A percentile compares a stretch with the other conserved stretches of the same genome.
Evolutionary conservation across 352 stramenopile genomes (phyloP).

Genomic region (Halophytophthora polymorphica): DNA sequence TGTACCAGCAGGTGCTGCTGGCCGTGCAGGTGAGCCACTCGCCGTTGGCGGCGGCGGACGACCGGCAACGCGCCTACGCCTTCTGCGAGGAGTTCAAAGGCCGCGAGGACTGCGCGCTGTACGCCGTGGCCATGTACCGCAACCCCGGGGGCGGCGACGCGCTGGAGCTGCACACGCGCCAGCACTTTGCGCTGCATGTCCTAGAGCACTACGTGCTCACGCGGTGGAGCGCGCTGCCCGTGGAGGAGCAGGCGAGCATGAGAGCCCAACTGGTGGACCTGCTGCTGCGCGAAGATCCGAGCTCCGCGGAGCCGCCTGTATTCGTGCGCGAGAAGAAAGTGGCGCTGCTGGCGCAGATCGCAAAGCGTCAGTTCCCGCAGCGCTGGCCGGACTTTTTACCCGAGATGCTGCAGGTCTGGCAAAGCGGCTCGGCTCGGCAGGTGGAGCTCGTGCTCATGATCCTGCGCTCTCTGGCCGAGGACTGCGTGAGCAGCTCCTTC

Average conservation of each 20-base stretch:
- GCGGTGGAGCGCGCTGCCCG: constrained; percentile 44
- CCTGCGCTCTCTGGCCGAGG: constrained; percentile 68
- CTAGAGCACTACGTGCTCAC: constrained; percentile 69
- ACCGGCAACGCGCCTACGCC: constrained; percentile 57
- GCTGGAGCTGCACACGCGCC: constrained; percentile 45
- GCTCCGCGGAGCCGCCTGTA: constrained; percentile 36
- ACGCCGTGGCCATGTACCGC: constrained; percentile 72
- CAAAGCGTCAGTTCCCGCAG: constrained; percentile 82
- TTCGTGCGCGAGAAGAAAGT: constrained; percentile 83
- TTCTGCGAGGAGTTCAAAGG: constrained; percentile 80
- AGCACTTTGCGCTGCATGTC: constrained; percentile 80
- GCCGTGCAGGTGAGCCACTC: constrained; percentile 75
- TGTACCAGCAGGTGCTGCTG: constrained; percentile 73
- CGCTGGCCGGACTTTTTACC: constrained; percentile 68
- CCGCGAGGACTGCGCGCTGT: constrained; percentile 61
- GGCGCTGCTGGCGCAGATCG: constrained; percentile 61
- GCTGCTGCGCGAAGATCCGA: constrained; percentile 23
- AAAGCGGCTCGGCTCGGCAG: constrained; percentile 33
- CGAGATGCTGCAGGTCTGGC: constrained; percentile 64
- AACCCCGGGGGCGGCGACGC: constrained; percentile 32
- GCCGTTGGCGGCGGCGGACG: constrained; percentile 32
- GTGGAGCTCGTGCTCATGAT: constrained; percentile 73
- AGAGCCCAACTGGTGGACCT: constrained; percentile 58
- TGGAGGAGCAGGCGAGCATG: constrained; percentile 42
- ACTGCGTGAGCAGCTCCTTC: constrained; percentile 78